Conservation (phyloP, 345 rosid species). For the Linum tenue region DNA sequence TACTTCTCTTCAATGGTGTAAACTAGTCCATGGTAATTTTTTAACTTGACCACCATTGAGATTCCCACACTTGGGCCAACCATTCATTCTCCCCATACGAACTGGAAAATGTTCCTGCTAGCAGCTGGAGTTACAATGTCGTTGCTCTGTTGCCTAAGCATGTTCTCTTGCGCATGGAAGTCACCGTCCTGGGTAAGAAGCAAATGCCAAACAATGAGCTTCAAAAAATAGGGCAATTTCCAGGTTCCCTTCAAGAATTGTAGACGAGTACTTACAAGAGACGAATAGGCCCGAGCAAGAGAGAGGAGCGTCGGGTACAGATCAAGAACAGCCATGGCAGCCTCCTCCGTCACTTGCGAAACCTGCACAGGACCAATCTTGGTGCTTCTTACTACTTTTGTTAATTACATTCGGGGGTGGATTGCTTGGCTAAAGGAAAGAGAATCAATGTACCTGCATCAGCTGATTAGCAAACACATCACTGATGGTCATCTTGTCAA, state of each 20-base stretch:
- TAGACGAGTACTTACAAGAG: constrained; percentile 49
- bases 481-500: constrained; percentile 69
- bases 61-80: background rate
- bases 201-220: background rate
- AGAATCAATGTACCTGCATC: constrained; percentile 60
- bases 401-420: background rate
- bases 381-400: background rate
- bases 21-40: too few relatives aligned
- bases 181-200: constrained; percentile 42
- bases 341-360: constrained; percentile 76
- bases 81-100: constrained; percentile 37
- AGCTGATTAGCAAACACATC: constrained; percentile 89
- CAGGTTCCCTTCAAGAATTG: background rate
- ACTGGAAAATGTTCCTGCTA: constrained; percentile 47
- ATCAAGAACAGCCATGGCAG: constrained; percentile 62
- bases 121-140: constrained; percentile 37
- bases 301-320: constrained; percentile 70
- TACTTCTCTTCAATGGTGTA: too few relatives aligned
- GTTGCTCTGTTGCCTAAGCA: constrained; percentile 59
- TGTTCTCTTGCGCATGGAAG: constrained; percentile 46
- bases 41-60: too few relatives aligned
- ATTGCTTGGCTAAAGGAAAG: constrained; percentile 7
- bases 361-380: constrained; percentile 35
- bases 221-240: too few relatives aligned
- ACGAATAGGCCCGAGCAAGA: constrained; percentile 74